Conservation (phyloP, 108 stramenopile genomes). For the Fistulifera pelliculosa region DNA sequence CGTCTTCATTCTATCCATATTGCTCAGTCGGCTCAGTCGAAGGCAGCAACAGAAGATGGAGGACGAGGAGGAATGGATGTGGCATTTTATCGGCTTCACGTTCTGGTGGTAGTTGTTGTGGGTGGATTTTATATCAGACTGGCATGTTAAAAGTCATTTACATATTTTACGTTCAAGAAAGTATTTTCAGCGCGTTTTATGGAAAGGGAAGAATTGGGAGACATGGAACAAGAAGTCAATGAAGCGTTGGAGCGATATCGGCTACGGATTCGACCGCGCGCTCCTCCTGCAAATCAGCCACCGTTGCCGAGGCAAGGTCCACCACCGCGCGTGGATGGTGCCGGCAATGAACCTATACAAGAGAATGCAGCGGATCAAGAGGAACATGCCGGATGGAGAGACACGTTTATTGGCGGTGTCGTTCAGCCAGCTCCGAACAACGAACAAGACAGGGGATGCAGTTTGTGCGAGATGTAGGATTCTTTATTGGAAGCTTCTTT, state of each 20-base stretch:
- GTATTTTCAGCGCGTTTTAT: conserved; percentile 14
- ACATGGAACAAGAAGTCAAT: conserved; percentile 6
- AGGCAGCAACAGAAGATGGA: conserved; percentile 8
- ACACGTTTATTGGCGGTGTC: background rate
- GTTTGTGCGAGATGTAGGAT: conserved; percentile 11
- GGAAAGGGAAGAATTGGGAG: conserved; percentile 18
- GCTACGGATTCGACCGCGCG: background rate
- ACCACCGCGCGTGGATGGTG: too few relatives aligned
- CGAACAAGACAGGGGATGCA: background rate
- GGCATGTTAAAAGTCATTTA: conserved; percentile 23
- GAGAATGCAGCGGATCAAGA: background rate
- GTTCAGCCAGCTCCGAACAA: background rate
- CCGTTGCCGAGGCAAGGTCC: background rate
- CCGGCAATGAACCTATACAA: background rate
- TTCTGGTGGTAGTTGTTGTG: conserved; percentile 7
- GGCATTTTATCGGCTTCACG: background rate
- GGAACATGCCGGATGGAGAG: background rate
- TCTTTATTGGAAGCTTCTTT: conserved; percentile 24
- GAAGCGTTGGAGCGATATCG: conserved; percentile 1
- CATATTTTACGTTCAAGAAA: conserved; percentile 27
- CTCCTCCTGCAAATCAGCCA: background rate
- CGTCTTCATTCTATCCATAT: conserved; percentile 21
- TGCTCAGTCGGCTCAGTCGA: conserved; percentile 11
- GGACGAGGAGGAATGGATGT: background rate
- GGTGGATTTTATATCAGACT: conserved; percentile 29